phyloP scores from a whole-genome alignment of 2,329 filamentous ascomycete species.

The Aspergillus sp. region DNA sequence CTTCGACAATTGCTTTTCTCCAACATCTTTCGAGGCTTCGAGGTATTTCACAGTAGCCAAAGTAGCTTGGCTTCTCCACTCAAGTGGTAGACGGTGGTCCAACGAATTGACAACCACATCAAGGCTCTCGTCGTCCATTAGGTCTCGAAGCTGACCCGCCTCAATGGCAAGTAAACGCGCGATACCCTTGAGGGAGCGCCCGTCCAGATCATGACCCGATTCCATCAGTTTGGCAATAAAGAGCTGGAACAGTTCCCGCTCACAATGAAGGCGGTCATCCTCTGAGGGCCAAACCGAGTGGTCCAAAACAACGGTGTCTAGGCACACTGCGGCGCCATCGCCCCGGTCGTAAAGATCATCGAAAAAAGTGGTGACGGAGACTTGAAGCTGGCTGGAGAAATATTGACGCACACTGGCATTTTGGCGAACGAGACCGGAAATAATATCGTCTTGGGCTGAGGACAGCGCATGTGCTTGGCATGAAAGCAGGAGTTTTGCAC shows the following conservation, averaged over 20 bases:
- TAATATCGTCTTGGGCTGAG: conserved; percentile 46
- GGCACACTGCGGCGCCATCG: conserved; percentile 47
- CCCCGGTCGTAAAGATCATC: conserved; percentile 50
- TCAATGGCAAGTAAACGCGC: conserved; percentile 59
- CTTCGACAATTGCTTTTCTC: conserved; percentile 66
- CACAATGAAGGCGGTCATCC: conserved; percentile 43
- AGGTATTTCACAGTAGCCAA: conserved; percentile 81
- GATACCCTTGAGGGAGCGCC: conserved; percentile 60
- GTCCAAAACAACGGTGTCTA: conserved; percentile 48
- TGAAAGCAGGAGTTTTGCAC: conserved; percentile 43
- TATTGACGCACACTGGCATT: conserved; percentile 43
- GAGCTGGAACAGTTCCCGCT: conserved; percentile 56
- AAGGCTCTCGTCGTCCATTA: conserved; percentile 68
- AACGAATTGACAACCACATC: conserved; percentile 84
- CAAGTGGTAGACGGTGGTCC: conserved; percentile 74
- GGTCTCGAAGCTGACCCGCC: conserved; percentile 47
- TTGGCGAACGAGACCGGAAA: conserved; percentile 47
- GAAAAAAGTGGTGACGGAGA: conserved; percentile 48
- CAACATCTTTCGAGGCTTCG: conserved; percentile 70
- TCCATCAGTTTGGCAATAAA: conserved; percentile 88
- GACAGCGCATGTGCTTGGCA: conserved; percentile 37
- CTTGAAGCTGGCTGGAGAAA: conserved; percentile 43
- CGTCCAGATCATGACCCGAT: conserved; percentile 73
- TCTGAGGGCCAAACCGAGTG: conserved; percentile 47
- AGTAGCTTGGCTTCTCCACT: conserved; percentile 77